A percentile compares a stretch with the other conserved stretches of the same genome.
These are phyloP conservation scores for Effrenium voratum DNA, from an alignment of 73 alveolate species.

Conservation along the genomic window DNA sequence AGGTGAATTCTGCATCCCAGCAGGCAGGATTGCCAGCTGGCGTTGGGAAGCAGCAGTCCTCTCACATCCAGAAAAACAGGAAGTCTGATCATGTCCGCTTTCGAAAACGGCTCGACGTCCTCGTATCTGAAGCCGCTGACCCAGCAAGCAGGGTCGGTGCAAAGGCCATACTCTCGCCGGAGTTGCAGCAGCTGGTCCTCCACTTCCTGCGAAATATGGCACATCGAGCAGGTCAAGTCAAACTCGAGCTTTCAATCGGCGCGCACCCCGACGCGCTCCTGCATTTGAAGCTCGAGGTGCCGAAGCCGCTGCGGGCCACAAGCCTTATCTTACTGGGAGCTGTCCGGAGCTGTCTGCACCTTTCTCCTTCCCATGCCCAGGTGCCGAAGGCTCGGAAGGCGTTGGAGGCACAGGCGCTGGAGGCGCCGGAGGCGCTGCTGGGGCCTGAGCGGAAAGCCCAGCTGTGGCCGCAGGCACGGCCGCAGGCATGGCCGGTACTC, in stretches of 20 bases:
- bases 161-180: conserved; percentile 26
- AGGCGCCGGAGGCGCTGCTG: too few relatives aligned
- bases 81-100: not conserved
- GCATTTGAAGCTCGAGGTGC: conserved; percentile 32
- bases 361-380: not conserved
- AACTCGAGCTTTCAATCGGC: not conserved
- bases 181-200: conserved; percentile 42
- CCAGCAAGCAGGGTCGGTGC: conserved; percentile 60
- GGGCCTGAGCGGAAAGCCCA: too few relatives aligned
- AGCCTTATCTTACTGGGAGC: too few relatives aligned
- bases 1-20: conserved; percentile 85
- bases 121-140: conserved; percentile 47
- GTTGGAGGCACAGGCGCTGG: too few relatives aligned
- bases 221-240: not conserved
- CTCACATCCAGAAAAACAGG: not conserved
- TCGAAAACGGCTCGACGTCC: not conserved
- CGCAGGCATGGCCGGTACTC: too few relatives aligned
- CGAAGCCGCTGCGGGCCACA: conserved; percentile 15
- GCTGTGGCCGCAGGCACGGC: too few relatives aligned
- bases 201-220: not conserved
- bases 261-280: not conserved
- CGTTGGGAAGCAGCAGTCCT: conserved; percentile 64
- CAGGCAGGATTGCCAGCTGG: conserved; percentile 46
- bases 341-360: too few relatives aligned
- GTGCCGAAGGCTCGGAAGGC: too few relatives aligned